phyloP scores from a whole-genome alignment of 176 grass and related monocot genomes.

The Oryza meridionalis region DNA sequence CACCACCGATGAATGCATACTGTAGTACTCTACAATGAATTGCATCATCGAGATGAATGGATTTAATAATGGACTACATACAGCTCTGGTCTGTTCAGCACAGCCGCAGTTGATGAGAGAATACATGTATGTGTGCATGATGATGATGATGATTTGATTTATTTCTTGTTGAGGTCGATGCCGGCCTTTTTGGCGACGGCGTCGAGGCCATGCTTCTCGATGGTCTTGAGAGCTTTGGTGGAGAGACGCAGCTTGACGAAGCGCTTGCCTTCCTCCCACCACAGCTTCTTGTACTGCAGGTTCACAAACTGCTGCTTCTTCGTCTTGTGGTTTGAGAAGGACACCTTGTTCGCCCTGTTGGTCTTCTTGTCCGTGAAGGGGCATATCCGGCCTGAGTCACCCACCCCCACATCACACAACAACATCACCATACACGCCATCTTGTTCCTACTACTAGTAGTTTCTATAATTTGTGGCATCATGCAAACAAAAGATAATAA shows the following conservation, averaged over 20 bases:
- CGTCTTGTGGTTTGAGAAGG: slow-evolving; percentile 88
- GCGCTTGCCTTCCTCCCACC: slow-evolving; percentile 88
- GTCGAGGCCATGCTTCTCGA: slow-evolving; percentile 90
- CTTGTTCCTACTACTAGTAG: too few species aligned
- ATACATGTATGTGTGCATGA: background rate
- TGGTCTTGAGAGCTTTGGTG: slow-evolving; percentile 84
- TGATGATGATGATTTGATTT: background rate
- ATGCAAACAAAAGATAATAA: too few species aligned
- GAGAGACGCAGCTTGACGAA: slow-evolving; percentile 83
- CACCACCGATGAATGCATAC: background rate
- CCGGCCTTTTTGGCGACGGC: slow-evolving; percentile 86
- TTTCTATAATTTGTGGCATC: too few species aligned
- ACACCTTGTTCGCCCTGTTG: slow-evolving; percentile 80
- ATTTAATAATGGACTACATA: background rate
- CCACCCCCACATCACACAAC: background rate
- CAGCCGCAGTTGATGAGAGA: too few species aligned
- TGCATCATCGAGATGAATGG: background rate
- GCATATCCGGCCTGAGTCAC: slow-evolving; percentile 66
- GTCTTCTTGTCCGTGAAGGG: slow-evolving; percentile 81
- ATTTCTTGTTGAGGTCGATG: slow-evolving; percentile 76
- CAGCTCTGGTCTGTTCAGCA: too few species aligned
- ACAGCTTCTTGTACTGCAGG: slow-evolving; percentile 90
- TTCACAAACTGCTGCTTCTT: slow-evolving; percentile 96
- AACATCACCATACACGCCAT: too few species aligned
- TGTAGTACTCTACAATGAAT: too few species aligned